Evolutionary conservation across 306 rosid species (phyloP), one percentile per base, ranked within the genome.

Genomic region (Morella rubra): DNA sequence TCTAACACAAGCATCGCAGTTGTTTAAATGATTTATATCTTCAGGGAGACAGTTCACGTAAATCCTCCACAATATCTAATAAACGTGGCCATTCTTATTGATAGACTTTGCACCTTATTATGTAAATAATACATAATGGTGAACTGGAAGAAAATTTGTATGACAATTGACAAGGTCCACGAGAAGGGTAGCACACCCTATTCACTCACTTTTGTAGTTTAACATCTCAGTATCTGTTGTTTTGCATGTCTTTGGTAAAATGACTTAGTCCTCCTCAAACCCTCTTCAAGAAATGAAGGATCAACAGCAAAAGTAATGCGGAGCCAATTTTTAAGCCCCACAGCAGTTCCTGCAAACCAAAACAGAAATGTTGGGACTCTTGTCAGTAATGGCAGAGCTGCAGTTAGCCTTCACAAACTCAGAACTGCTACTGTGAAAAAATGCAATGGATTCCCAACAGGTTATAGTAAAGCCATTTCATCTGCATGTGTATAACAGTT

Each of bases 281-380:
- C 91, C 69, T 88, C 91, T 76, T 85, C 89, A 0, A 88, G 79
- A 14, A 81, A 77, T 6, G 86, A 75, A 32, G 88, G 86, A 77
- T 85, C 91, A 8, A 52, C 89, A 1, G 91, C 91, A 62, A 88
- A 85, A 14, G 89, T 83, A 51, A 85, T 42, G 13, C 91, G 87
- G 41, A 88, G 53, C 89, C 91, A 88, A 47, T 85, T 77, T 55
- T 77, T 74, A 15, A 85, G 68, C 45, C 91, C 91, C 16, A 88
- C 89, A 3, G 88, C 87, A 51, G 80, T 83, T 19, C 91, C 91
- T 88, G 82, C 50, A 74, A 75, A 45, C 61, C 1, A 3, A 16
- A 71, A 1, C 5, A 49, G 18, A 2, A 4, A 44, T 2, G 37
- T 32, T 32, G 37, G 3, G 37, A 22, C 69, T 15, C n/a, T n/a